Evolutionary conservation across 495 filamentous ascomycete genomes (phyloP), one percentile per base, ranked within the genome.

Genomic region (Wilcoxina mikolae): DNA sequence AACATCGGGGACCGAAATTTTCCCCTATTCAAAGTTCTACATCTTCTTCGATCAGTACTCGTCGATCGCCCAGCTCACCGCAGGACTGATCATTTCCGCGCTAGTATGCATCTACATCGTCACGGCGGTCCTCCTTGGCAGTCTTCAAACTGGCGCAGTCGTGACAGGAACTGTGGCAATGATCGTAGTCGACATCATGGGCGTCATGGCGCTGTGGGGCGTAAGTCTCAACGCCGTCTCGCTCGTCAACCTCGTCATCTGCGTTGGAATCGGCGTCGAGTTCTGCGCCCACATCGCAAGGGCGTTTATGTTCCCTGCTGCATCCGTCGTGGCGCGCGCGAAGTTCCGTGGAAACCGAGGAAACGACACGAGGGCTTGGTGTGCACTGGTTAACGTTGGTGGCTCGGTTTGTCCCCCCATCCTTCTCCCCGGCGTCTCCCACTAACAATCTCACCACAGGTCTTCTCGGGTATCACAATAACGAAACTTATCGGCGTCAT

Each of bases 11-110:
- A 78, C 86, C 42, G 75, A 83, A 23, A 80, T 96, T 49, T 98
- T 96, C 75, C 89, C 91, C 0, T 98, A 98, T 68, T 86, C 82
- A 39, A 82, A 95, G 60, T 89, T 91, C 66, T 98, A 98, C 71
- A 88, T 98, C 60, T 98, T 95, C 76, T 96, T 98, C 66, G 90
- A 98, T 70, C 91, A 95, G 65, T 98, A 98, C 67, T 75, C 84
- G 1, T 76, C 78, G 54, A 95, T 98, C 58, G 80, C 91, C 28
- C 73, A 70, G 24, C 76, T 95, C 3, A 85, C 91, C 0, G 80
- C 76, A 3, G 76, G 83, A 0, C 77, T 98, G 5, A 74, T 98
- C 51, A 80, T 86, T 31, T 82, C 83, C 3, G 91, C 87, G 0
- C 72, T 95, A 20, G 85, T 73, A 24, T 83, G 89, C 58, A 90